These are phyloP conservation scores for Lichtheimia corymbifera DNA, from an alignment of 371 early-diverging fungal genomes.

Conservation along the genomic window DNA sequence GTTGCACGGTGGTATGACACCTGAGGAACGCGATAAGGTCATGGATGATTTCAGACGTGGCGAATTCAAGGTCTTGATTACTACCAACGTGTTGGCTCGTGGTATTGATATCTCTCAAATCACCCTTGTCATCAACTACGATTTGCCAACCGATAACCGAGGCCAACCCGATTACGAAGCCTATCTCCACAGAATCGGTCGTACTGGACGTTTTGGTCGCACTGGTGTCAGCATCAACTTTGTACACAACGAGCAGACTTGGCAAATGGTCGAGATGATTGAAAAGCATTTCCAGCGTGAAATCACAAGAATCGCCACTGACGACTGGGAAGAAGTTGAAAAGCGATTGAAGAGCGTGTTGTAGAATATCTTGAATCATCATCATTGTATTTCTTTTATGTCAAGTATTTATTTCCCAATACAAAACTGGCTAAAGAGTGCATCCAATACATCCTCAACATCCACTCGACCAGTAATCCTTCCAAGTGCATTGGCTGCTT, in stretches of 20 bases:
- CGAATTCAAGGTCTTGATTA: constrained; percentile 90
- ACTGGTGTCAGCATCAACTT: constrained; percentile 97
- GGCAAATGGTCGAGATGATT: constrained; percentile 75
- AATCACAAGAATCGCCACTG: constrained; percentile 78
- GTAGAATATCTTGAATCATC: constrained; percentile 4
- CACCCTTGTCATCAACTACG: constrained; percentile 97
- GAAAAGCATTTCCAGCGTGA: constrained; percentile 74
- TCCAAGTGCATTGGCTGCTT: constrained; percentile 70
- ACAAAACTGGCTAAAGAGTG: constrained; percentile 79
- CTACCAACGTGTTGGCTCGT: constrained; percentile 96
- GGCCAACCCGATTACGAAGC: constrained; percentile 85
- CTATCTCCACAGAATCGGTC: constrained; percentile 98
- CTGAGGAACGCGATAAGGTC: constrained; percentile 87
- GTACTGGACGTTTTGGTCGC: constrained; percentile 98
- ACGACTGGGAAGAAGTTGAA: constrained; percentile 78
- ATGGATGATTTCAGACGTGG: constrained; percentile 94
- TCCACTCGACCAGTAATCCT: constrained; percentile 77
- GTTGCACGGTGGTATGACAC: constrained; percentile 87
- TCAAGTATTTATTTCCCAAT: constrained; percentile 71
- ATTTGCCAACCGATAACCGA: constrained; percentile 76
- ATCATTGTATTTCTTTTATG: no score
- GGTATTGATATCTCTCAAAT: constrained; percentile 98
- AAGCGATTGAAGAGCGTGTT: constrained; percentile 75
- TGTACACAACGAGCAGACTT: constrained; percentile 75
- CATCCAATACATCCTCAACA: constrained; percentile 78